Conservation (phyloP, 2,329 filamentous ascomycete species). For the Thyridium curvatum region DNA sequence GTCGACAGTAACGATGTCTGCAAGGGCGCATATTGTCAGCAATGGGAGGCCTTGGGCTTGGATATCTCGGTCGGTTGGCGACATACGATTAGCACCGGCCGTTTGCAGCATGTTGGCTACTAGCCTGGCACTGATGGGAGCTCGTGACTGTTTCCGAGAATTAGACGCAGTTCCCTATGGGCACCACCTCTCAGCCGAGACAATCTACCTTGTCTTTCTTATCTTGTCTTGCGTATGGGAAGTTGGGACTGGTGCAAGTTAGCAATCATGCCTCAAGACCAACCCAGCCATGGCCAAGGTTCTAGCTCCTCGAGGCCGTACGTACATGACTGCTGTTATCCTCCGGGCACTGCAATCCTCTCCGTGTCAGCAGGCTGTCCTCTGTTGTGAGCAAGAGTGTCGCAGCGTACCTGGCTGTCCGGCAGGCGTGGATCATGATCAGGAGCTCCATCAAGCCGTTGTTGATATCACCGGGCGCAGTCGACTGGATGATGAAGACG, state of each 20-base stretch:
- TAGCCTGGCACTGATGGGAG: conserved; percentile 92
- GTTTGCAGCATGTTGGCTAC: conserved; percentile 98
- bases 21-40: conserved; percentile 1
- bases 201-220: conserved; percentile 69
- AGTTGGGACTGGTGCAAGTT: conserved; percentile 60
- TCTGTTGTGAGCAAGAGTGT: neutral
- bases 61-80: neutral
- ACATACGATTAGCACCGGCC: conserved; percentile 75
- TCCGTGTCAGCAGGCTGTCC: conserved; percentile 20
- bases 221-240: conserved; percentile 93
- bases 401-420: conserved; percentile 42
- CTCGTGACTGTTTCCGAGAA: conserved; percentile 52
- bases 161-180: neutral
- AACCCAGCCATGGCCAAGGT: too few species aligned
- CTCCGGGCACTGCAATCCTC: conserved; percentile 62
- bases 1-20: conserved; percentile 83
- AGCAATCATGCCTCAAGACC: conserved; percentile 3
- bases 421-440: conserved; percentile 96
- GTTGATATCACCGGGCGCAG: conserved; percentile 92
- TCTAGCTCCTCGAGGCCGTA: too few species aligned
- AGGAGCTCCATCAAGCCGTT: conserved; percentile 96
- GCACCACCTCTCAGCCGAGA: neutral
- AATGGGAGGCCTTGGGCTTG: conserved; percentile 12
- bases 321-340: conserved; percentile 78
- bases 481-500: conserved; percentile 96